A percentile compares a stretch with the other conserved stretches of the same genome.
phyloP scores from a whole-genome alignment of 1,139 yeast genomes.

The Chernovozyma sophiae-reginae region DNA sequence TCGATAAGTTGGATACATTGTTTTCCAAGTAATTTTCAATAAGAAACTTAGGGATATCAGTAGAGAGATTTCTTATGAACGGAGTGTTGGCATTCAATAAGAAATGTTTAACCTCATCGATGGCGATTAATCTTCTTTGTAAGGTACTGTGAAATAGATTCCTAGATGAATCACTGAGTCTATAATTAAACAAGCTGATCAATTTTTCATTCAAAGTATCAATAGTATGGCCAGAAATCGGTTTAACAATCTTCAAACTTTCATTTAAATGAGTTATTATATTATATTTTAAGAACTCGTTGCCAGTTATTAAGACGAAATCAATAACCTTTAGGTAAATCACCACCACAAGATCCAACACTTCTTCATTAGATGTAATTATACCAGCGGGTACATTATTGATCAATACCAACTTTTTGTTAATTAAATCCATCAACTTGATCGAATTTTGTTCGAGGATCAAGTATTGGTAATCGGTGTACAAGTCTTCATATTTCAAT shows the following conservation, averaged over 20 bases:
- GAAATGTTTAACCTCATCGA: slow-evolving; percentile 15
- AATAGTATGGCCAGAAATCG: not conserved
- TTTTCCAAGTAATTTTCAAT: slow-evolving; percentile 26
- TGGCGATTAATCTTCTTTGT: slow-evolving; percentile 16
- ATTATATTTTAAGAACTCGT: slow-evolving; percentile 32
- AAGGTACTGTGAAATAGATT: slow-evolving; percentile 8
- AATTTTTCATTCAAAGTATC: no score
- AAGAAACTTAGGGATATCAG: not conserved
- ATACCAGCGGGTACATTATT: slow-evolving; percentile 14
- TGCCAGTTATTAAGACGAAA: slow-evolving; percentile 25
- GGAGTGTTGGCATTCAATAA: slow-evolving; percentile 9
- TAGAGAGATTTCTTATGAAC: slow-evolving; percentile 12
- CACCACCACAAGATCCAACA: slow-evolving; percentile 8
- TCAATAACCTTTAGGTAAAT: slow-evolving; percentile 26
- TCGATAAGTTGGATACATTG: slow-evolving; percentile 27
- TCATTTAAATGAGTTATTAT: slow-evolving; percentile 23
- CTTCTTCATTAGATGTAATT: slow-evolving; percentile 7
- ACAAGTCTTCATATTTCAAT: slow-evolving; percentile 16
- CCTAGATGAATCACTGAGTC: not conserved
- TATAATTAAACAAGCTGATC: not conserved
- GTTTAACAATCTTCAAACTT: not conserved
- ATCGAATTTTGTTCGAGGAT: slow-evolving; percentile 14
- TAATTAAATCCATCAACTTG: slow-evolving; percentile 32
- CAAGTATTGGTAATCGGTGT: slow-evolving; percentile 30
- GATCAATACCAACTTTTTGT: slow-evolving; percentile 31